Evolutionary conservation across 768 basidiomycete genomes (phyloP).

Genomic region (Mycena epipterygia): DNA sequence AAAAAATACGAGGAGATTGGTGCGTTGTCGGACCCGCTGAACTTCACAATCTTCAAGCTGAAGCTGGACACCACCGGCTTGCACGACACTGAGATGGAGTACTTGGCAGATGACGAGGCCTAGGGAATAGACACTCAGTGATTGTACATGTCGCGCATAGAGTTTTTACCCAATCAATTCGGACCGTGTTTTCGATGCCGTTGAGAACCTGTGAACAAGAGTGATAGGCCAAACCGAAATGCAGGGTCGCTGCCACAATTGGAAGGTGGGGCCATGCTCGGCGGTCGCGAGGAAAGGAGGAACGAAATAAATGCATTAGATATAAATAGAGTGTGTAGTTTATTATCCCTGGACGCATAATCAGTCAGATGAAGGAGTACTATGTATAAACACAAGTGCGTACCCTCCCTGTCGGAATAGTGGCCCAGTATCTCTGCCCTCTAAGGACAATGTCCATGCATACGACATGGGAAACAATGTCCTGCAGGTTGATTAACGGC

Average conservation of each 20-base stretch:
- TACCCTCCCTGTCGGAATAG: constrained; percentile 9
- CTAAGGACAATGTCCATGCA: not conserved
- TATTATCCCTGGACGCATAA: not conserved
- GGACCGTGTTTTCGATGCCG: not conserved
- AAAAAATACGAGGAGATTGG: not conserved
- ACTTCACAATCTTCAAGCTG: not conserved
- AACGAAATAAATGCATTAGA: not conserved
- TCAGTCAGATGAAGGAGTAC: not conserved
- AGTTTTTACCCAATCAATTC: not conserved
- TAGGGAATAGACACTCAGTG: not conserved
- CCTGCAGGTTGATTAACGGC: not conserved
- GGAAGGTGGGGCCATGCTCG: no score
- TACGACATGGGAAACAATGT: constrained; percentile 8
- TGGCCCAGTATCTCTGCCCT: constrained; percentile 5
- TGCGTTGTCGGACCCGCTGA: not conserved
- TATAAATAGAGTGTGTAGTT: not conserved
- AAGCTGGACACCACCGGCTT: not conserved
- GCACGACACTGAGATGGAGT: not conserved
- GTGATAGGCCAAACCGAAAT: no score
- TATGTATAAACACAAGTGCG: not conserved
- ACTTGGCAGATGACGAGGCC: constrained; percentile 17
- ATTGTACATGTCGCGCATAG: not conserved
- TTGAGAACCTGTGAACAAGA: not conserved
- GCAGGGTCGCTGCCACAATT: no score
- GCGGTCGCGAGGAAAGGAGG: not conserved